Evolutionary conservation across 1,284 basidiomycete genomes (phyloP).

Genomic region (Sanghuangporus baumii): DNA sequence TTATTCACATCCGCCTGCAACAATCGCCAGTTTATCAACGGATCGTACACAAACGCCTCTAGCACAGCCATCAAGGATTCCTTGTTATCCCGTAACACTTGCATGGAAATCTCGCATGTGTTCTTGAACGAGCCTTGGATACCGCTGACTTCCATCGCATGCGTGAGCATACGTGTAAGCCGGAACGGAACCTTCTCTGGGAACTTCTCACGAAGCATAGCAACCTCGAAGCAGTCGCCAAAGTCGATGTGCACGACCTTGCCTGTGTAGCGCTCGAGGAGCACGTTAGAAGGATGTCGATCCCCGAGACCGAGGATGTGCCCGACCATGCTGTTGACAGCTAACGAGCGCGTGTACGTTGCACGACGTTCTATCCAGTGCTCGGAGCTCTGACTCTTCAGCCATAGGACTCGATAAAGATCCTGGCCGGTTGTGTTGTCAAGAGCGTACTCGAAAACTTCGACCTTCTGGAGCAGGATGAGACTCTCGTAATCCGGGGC

Average conservation of each 20-base stretch:
- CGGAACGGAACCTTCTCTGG: slow-evolving; percentile 99
- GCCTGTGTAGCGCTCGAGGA: slow-evolving; percentile 89
- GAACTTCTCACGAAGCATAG: slow-evolving; percentile 97
- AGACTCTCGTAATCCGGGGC: slow-evolving; percentile 98
- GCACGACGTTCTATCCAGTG: slow-evolving; percentile 97
- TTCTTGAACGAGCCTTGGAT: slow-evolving; percentile 97
- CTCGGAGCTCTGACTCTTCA: slow-evolving; percentile 93
- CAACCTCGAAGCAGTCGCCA: slow-evolving; percentile 92
- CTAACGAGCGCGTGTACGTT: slow-evolving; percentile 95
- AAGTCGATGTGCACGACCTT: slow-evolving; percentile 98
- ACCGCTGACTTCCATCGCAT: slow-evolving; percentile 99
- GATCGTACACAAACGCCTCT: slow-evolving; percentile 92
- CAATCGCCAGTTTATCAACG: slow-evolving; percentile 83
- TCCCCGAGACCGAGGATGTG: slow-evolving; percentile 99
- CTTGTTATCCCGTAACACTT: slow-evolving; percentile 93
- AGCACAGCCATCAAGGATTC: slow-evolving; percentile 97
- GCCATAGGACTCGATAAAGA: slow-evolving; percentile 96
- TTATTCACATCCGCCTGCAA: slow-evolving; percentile 75
- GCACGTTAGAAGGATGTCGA: slow-evolving; percentile 93
- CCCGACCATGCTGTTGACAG: slow-evolving; percentile 94
- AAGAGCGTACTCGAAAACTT: slow-evolving; percentile 98
- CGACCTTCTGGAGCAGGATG: slow-evolving; percentile 94
- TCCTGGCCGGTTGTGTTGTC: slow-evolving; percentile 99
- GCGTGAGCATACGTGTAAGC: slow-evolving; percentile 95
- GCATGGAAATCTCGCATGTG: slow-evolving; percentile 97